Conservation (phyloP, 345 rosid species). For the Arabidopsis suecica region DNA sequence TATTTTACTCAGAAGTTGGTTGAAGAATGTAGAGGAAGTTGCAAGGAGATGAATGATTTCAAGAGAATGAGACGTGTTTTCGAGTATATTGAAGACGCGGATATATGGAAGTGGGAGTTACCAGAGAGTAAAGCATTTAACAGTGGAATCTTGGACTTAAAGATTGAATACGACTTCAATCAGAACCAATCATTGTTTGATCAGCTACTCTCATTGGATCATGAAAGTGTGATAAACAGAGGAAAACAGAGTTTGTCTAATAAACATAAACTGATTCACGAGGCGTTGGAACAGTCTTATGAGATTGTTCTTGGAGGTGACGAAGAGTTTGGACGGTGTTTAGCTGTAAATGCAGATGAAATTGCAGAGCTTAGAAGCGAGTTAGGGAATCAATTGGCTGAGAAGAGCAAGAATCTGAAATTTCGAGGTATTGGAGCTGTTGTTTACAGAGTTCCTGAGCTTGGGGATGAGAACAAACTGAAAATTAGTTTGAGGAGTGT, state of each 20-base stretch:
- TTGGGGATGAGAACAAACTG: slow-evolving; percentile 57
- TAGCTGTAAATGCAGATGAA: slow-evolving; percentile 71
- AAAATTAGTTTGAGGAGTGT: slow-evolving; percentile 78
- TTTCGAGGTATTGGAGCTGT: slow-evolving; percentile 73
- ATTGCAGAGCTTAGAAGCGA: slow-evolving; percentile 73
- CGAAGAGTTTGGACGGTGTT: slow-evolving; percentile 63
- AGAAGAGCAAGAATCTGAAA: slow-evolving; percentile 54
- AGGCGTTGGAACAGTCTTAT: slow-evolving; percentile 55
- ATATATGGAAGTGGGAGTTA: slow-evolving; percentile 78
- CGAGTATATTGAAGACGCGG: slow-evolving; percentile 75
- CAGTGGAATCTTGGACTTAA: slow-evolving; percentile 68
- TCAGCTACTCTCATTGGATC: slow-evolving; percentile 68
- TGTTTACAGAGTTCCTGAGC: slow-evolving; percentile 66
- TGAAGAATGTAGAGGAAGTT: slow-evolving; percentile 19
- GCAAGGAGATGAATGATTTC: slow-evolving; percentile 43
- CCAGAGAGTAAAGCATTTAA: slow-evolving; percentile 72
- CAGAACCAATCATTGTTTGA: slow-evolving; percentile 62
- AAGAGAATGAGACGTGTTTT: slow-evolving; percentile 57
- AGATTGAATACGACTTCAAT: slow-evolving; percentile 54
- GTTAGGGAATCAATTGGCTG: slow-evolving; percentile 68
- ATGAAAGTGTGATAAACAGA: slow-evolving; percentile 54
- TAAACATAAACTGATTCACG: slow-evolving; percentile 61
- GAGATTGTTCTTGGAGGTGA: slow-evolving; percentile 64
- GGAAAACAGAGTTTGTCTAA: slow-evolving; percentile 58
- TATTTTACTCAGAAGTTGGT: slow-evolving; percentile 62